Conservation (phyloP, 1,284 basidiomycete species). For the Sporisorium exsertum region DNA sequence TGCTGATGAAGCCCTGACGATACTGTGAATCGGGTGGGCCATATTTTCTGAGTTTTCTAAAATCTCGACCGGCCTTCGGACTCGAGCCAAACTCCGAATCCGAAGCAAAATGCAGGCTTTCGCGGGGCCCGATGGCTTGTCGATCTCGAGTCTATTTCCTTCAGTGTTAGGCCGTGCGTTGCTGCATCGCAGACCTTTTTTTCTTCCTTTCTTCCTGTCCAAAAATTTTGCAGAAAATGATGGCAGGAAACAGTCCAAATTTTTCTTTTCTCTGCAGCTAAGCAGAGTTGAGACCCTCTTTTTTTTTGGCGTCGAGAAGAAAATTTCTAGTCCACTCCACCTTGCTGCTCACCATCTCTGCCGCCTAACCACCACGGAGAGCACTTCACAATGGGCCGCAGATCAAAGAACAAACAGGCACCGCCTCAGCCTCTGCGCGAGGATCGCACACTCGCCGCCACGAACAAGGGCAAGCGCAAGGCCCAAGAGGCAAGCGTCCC, state of each 20-base stretch:
- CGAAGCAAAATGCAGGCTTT: too few relatives aligned
- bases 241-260: neutral
- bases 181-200: neutral
- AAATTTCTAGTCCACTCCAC: neutral
- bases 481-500: constrained; percentile 61
- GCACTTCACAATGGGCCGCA: constrained; percentile 79
- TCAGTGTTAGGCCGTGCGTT: neutral
- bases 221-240: constrained; percentile 2
- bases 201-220: neutral
- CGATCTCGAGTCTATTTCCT: too few relatives aligned
- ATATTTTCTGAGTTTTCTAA: too few relatives aligned
- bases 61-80: too few relatives aligned
- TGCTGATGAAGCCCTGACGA: too few relatives aligned
- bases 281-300: constrained; percentile 8
- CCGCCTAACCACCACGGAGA: neutral
- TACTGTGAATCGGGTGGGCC: too few relatives aligned
- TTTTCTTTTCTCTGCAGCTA: constrained; percentile 1
- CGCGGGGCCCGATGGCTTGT: too few relatives aligned
- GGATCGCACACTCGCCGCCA: constrained; percentile 68
- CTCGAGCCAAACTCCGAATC: too few relatives aligned
- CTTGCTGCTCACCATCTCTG: constrained; percentile 6
- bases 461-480: constrained; percentile 69
- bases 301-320: neutral
- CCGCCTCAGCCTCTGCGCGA: constrained; percentile 77
- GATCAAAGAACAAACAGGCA: constrained; percentile 89